Conservation (phyloP, 129 eudicot species). For the Erigeron canadensis region DNA sequence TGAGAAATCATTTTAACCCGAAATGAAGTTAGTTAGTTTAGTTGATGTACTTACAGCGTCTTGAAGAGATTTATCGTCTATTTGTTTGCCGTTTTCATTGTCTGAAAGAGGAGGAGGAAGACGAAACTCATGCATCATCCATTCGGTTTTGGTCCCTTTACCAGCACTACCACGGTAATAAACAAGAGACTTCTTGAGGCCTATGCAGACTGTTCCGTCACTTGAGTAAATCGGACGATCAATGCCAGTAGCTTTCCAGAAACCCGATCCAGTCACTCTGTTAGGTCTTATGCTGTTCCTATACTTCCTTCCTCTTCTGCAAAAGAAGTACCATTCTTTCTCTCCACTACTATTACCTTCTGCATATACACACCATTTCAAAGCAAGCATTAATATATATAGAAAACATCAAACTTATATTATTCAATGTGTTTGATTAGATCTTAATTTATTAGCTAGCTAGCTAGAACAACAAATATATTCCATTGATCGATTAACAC, state of each 20-base stretch:
- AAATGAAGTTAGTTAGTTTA: not conserved
- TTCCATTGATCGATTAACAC: too few species aligned
- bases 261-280: constrained; percentile 93
- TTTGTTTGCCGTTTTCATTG: constrained; percentile 11
- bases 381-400: too few species aligned
- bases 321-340: constrained; percentile 90
- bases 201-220: constrained; percentile 51
- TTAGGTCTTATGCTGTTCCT: constrained; percentile 91
- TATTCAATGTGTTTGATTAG: not conserved
- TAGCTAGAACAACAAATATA: too few species aligned
- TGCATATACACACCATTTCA: constrained; percentile 34
- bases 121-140: constrained; percentile 94
- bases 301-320: constrained; percentile 92
- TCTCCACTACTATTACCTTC: constrained; percentile 64
- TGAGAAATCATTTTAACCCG: too few species aligned
- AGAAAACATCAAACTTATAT: not conserved
- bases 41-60: constrained; percentile 66
- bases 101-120: constrained; percentile 51
- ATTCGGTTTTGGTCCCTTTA: constrained; percentile 82
- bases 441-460: not conserved
- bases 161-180: constrained; percentile 82
- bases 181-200: constrained; percentile 75
- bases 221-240: constrained; percentile 64
- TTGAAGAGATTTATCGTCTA: constrained; percentile 32
- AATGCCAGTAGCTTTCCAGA: constrained; percentile 97